Evolutionary conservation across 139 green algal species (phyloP).

Genomic region (Coccomyxa sp.): DNA sequence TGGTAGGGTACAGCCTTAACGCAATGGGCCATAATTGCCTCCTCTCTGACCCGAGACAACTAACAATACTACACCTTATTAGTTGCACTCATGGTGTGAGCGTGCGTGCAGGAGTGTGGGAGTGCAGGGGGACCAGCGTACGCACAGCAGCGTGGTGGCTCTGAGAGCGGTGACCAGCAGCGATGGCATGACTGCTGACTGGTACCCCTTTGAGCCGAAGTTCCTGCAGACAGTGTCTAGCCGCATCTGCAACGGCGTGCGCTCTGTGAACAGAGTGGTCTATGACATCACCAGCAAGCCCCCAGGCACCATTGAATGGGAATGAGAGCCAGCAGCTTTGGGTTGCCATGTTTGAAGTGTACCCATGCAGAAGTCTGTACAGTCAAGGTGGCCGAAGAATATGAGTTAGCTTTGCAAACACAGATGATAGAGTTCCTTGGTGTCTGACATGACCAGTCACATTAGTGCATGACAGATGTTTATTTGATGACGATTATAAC

Average conservation of each 20-base stretch:
- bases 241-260: slow-evolving; percentile 94
- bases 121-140: slow-evolving; percentile 93
- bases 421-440: too few species aligned
- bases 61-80: too few species aligned
- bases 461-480: too few species aligned
- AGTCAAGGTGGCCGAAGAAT: too few species aligned
- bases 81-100: background rate
- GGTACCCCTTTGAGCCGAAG: slow-evolving; percentile 90
- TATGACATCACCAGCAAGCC: slow-evolving; percentile 99
- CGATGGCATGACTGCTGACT: slow-evolving; percentile 99
- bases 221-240: slow-evolving; percentile 85
- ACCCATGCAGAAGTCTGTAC: too few species aligned
- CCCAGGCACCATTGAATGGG: slow-evolving; percentile 98
- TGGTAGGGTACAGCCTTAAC: too few species aligned
- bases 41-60: too few species aligned
- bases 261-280: slow-evolving; percentile 91
- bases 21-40: too few species aligned
- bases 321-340: slow-evolving; percentile 61
- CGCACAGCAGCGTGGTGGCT: slow-evolving; percentile 90
- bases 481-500: too few species aligned
- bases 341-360: too few species aligned
- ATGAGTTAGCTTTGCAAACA: too few species aligned
- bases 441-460: too few species aligned
- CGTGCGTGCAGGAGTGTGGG: slow-evolving; percentile 43
- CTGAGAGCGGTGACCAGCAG: slow-evolving; percentile 80